Base-by-base conservation (phyloP, 78 protist genomes). In the Guillardia theta region DNA sequence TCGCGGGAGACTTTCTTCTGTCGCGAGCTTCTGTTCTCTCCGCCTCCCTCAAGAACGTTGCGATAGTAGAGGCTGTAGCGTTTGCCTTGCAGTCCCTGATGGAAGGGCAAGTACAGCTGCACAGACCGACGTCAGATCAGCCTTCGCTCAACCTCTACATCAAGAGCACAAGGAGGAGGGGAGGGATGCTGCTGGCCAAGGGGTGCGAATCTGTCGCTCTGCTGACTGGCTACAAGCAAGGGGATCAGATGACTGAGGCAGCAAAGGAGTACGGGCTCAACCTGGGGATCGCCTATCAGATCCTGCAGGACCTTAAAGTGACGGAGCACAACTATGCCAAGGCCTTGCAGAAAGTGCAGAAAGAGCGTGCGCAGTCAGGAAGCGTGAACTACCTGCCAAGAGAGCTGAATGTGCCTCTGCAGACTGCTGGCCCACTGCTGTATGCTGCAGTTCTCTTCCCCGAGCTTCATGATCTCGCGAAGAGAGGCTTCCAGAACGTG, bases 271-370 rank as follows among this genome's bases (percentile, higher is more conserved):
- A 43, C 90, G 90, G 50, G 18, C 48, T 43, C 37, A 78, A 44
- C 90, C 0, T 78, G 45, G 88, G 90, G 53, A 78, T 78, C 37
- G 18, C 90, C 43, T 78, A 78, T 50, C 90, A 78, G 90, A 37
- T 78, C 33, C 90, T 78, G 37, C 10, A 43, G 8, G 90, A 78
- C 8, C 90, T 78, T 5, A 24, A 30, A 24, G 70, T 58, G 27
- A 78, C 90, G 48, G 90, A 78, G 90, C 53, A 27, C 90, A 78
- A 78, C 90, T 78, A 78, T 50, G 90, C 90, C 48, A 78, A 78
- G 90, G 41, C 24, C 37, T 50, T 78, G n/a, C 46, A 70, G 10
- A 70, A 70, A 18, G 36, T 70, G 46, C 9, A 33, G 41, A 70
- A 4, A 18, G 83, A 70, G 83, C 15, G 83, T 12, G 83, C 58